Conservation (phyloP, 805 yeast genomes). For the Candida peoriensis region DNA sequence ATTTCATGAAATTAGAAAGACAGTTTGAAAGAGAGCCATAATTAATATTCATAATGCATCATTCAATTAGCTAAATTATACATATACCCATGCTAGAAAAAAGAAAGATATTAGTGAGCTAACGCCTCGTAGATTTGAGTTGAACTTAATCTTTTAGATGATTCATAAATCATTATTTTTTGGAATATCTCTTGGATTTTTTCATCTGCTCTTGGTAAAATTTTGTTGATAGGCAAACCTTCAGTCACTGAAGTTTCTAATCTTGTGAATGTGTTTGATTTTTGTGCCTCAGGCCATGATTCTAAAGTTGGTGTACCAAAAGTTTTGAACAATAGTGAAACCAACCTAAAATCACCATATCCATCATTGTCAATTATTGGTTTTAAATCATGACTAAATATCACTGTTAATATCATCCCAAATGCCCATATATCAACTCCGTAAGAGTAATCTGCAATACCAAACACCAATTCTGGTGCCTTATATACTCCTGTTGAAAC, state of each 20-base stretch:
- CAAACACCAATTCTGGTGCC: slow-evolving; percentile 70
- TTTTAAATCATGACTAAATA: slow-evolving; percentile 37
- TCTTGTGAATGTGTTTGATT: slow-evolving; percentile 30
- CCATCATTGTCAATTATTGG: slow-evolving; percentile 35
- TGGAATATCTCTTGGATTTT: slow-evolving; percentile 27
- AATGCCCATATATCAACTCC: slow-evolving; percentile 70
- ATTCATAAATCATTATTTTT: slow-evolving; percentile 41
- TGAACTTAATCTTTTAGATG: slow-evolving; percentile 29
- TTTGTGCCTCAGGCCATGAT: slow-evolving; percentile 39
- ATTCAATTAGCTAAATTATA: too few relatives aligned
- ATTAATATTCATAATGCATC: too few relatives aligned
- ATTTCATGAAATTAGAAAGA: slow-evolving; percentile 21
- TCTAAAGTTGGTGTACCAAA: slow-evolving; percentile 61
- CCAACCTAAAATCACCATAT: slow-evolving; percentile 52
- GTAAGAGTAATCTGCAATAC: slow-evolving; percentile 45
- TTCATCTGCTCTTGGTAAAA: slow-evolving; percentile 32
- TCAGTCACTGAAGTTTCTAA: slow-evolving; percentile 24
- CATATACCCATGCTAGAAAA: too few relatives aligned
- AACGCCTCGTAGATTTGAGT: slow-evolving; percentile 11
- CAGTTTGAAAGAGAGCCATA: slow-evolving; percentile 6
- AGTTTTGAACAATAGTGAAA: slow-evolving; percentile 45
- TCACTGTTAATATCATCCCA: slow-evolving; percentile 55
- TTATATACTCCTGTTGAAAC: slow-evolving; percentile 62
- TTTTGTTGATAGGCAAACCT: slow-evolving; percentile 16
- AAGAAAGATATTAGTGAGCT: background rate